Conservation (phyloP, 257 asterid genomes). For the Solanum corneliomulleri region DNA sequence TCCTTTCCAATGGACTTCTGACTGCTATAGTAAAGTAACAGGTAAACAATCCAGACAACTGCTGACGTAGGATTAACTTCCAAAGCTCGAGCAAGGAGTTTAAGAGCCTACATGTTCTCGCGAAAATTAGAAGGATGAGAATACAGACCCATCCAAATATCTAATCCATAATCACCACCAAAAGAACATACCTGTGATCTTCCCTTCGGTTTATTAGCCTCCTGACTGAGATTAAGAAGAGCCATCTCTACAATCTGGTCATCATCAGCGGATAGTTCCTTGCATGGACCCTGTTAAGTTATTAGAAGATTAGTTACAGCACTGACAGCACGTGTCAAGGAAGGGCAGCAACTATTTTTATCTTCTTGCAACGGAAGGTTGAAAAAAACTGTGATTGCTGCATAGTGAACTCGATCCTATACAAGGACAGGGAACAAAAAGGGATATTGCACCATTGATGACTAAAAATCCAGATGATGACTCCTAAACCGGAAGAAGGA, state of each 20-base stretch:
- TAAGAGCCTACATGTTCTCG: constrained; percentile 21
- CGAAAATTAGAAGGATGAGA: background rate
- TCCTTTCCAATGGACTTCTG: constrained; percentile 28
- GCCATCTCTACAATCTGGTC: constrained; percentile 33
- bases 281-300: constrained; percentile 10
- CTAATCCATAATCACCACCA: background rate
- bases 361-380: background rate
- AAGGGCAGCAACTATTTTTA: background rate
- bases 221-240: constrained; percentile 20
- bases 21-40: constrained; percentile 32
- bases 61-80: constrained; percentile 23
- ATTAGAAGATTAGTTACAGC: background rate
- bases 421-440: background rate
- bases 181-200: constrained; percentile 18
- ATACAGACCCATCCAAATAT: background rate
- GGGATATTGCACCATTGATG: background rate
- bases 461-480: background rate
- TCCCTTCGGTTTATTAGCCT: constrained; percentile 21
- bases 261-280: constrained; percentile 8
- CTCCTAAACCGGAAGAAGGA: background rate
- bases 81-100: constrained; percentile 31
- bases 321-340: background rate
- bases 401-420: background rate
- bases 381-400: background rate
- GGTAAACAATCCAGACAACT: constrained; percentile 33